Evolutionary conservation across 2,329 filamentous ascomycete genomes (phyloP).

Genomic region (Xylariaceae sp.): DNA sequence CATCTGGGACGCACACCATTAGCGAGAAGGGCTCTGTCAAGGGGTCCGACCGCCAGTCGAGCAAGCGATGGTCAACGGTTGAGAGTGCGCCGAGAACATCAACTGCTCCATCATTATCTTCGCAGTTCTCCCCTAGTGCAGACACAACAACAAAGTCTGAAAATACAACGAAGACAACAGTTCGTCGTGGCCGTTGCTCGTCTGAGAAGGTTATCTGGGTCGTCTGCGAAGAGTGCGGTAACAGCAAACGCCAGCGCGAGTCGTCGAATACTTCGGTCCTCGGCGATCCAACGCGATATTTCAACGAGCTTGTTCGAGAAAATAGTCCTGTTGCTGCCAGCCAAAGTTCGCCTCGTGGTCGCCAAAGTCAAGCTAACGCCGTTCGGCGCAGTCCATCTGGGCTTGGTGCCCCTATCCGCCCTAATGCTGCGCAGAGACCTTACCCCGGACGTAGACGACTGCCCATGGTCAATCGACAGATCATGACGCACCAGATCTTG

Average conservation of each 20-base stretch:
- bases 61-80: slow-evolving; percentile 30
- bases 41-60: slow-evolving; percentile 22
- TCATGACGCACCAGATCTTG: slow-evolving; percentile 30
- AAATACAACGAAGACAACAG: slow-evolving; percentile 20
- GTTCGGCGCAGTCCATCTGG: slow-evolving; percentile 10
- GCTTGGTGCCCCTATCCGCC: slow-evolving; percentile 15
- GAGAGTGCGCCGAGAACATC: slow-evolving; percentile 24
- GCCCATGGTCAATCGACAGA: slow-evolving; percentile 27
- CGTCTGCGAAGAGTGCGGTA: slow-evolving; percentile 32
- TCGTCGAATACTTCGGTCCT: slow-evolving; percentile 15
- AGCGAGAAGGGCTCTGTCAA: slow-evolving; percentile 13
- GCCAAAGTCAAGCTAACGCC: slow-evolving; percentile 5
- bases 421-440: slow-evolving; percentile 18
- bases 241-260: slow-evolving; percentile 25
- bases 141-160: slow-evolving; percentile 20
- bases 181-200: slow-evolving; percentile 21
- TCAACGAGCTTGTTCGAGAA: slow-evolving; percentile 26
- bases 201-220: slow-evolving; percentile 29
- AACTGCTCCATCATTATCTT: slow-evolving; percentile 25
- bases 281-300: slow-evolving; percentile 30
- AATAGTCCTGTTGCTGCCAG: slow-evolving; percentile 4
- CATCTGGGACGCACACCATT: slow-evolving; percentile 3
- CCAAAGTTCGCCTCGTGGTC: slow-evolving; percentile 1
- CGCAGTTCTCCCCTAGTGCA: slow-evolving; percentile 24
- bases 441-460: slow-evolving; percentile 25